Base-by-base conservation (phyloP, 2,329 filamentous ascomycete species). In the Aspergillus spinulosporus region DNA sequence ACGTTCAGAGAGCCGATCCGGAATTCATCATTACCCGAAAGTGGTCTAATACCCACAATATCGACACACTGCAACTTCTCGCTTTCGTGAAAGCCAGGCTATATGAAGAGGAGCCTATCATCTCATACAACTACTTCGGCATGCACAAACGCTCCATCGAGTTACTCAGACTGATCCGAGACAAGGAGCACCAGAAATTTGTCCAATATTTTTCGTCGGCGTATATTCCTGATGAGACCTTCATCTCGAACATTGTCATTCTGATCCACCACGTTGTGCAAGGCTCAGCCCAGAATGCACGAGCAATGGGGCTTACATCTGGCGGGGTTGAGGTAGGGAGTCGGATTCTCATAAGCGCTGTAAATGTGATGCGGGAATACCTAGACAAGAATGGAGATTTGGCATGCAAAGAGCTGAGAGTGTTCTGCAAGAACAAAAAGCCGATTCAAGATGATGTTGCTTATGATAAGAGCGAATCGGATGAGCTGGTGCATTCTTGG, bases 121-220 rank as follows among this genome's bases (percentile, higher is more conserved):
- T 69, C 3, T 7, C 66, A 15, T 69, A 52, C 57, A 68, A 70
- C 54, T 70, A 69, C 53, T 68, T 69, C 37, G 66, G 64, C 49
- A 68, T 70, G 66, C 64, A 69, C 39, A 65, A 64, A 50, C 65
- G 63, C 55, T 64, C 58, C 28, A 5, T 70, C 2, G 63, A 70
- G 44, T 34, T 70, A 12, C 60, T 68, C 1, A 61, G 65, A 47
- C 53, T 62, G 4, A 68, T 70, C 52, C 31, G 44, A 44, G 60
- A 45, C 2, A 69, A 68, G 34, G 64, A 68, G 52, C 62, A 69
- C 56, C 59, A 63, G 2, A 67, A 64, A 42, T 68, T 67, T 58
- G 60, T 64, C 7, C 64, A 68, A 49, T 69, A 66, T 55, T 67
- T 68, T 58, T 63, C 63, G 2, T 2, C 58, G 1, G 57, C 6